phyloP scores from a whole-genome alignment of 441 rosid genomes.

The Gossypium trilobum region DNA sequence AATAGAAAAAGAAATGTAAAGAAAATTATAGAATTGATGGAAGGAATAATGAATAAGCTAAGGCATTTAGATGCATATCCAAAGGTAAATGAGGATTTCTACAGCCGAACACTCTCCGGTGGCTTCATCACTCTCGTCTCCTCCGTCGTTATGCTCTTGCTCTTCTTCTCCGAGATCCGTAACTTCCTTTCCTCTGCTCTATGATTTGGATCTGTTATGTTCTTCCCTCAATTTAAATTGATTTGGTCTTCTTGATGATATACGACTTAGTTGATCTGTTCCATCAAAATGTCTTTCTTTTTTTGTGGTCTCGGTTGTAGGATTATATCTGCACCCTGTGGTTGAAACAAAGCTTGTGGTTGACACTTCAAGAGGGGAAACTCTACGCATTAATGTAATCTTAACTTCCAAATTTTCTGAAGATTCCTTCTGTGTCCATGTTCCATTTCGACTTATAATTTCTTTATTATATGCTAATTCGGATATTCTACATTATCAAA shows the following conservation, averaged over 20 bases:
- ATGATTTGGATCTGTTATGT: background rate
- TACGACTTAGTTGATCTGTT: background rate
- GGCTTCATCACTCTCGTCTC: slow-evolving; percentile 79
- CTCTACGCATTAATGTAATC: slow-evolving; percentile 72
- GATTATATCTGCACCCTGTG: slow-evolving; percentile 64
- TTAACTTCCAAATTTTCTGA: slow-evolving; percentile 14
- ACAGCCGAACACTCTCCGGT: slow-evolving; percentile 83
- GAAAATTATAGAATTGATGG: slow-evolving; percentile 31
- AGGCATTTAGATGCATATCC: slow-evolving; percentile 87
- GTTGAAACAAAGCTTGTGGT: slow-evolving; percentile 84
- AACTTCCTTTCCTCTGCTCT: slow-evolving; percentile 13
- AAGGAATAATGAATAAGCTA: slow-evolving; percentile 50
- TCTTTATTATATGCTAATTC: background rate
- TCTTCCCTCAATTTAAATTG: background rate
- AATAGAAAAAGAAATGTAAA: background rate
- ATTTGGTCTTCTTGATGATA: background rate
- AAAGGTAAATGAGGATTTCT: slow-evolving; percentile 87
- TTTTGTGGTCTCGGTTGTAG: slow-evolving; percentile 32
- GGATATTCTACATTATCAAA: background rate
- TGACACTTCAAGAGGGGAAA: slow-evolving; percentile 89
- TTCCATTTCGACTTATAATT: background rate
- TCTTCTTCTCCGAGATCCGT: slow-evolving; percentile 93
- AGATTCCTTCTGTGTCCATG: background rate
- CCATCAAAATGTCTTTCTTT: slow-evolving; percentile 1
- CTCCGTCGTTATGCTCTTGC: slow-evolving; percentile 78